Evolutionary conservation across 2,329 filamentous ascomycete genomes (phyloP), one percentile per base, ranked within the genome.

Genomic region (Cladophialophora immunda): DNA sequence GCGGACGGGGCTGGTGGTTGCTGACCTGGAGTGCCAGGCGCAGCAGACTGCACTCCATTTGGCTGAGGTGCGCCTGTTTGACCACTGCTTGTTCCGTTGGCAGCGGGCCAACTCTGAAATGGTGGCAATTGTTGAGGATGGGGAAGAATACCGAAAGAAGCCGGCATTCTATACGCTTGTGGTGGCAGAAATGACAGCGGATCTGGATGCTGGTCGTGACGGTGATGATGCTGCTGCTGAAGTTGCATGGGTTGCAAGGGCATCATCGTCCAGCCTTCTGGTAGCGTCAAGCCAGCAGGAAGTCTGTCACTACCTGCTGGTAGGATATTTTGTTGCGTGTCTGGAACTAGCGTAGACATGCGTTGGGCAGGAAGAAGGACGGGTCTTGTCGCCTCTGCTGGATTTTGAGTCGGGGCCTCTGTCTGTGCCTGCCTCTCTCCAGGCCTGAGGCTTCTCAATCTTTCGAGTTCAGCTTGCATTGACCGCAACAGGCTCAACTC

Each of bases 401-500:
- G 50, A 36, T 52, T 60, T 61, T 57, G 47, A 19, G n/a, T 54
- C 15, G 58, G 34, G 32, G 54, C 11, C 22, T 34, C 62, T 41
- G 29, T 73, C 75, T 27, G 58, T 9, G 29, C 13, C 47, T 41
- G 62, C 22, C 53, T 32, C 36, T 50, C 58, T 25, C 58, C 47
- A 34, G 71, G 70, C 63, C 85, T 84, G 45, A 80, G 70, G 68
- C 82, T 83, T 27, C 90, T 88, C 62, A 94, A 81, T 67, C 90
- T 85, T 36, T 86, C 82, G 58, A 95, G 77, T 76, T 95, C 92
- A 22, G 81, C 79, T 67, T 91, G 86, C 67, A 95, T 81, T 17
- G 88, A 80, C 60, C 89, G 85, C n/a, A 93, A 81, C n/a, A 87
- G 80, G 56, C 88, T 85, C 4, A 94, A 76, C 75, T 95, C 91